phyloP scores from a whole-genome alignment of 257 asterid genomes.

The Solanum dulcamara region DNA sequence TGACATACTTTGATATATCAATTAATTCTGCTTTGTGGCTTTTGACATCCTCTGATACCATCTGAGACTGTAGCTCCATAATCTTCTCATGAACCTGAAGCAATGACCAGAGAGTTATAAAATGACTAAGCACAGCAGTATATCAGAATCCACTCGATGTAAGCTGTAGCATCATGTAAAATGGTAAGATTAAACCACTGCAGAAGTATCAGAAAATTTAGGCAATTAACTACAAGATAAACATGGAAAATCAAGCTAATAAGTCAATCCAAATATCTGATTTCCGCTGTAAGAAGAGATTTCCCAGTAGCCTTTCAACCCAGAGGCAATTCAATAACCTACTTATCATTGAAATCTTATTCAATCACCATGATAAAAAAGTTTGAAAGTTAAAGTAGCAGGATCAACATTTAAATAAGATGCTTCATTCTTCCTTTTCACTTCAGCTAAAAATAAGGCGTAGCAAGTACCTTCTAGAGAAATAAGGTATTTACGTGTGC shows the following conservation, averaged over 20 bases:
- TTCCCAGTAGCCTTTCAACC: background rate
- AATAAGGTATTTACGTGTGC: background rate
- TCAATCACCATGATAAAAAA: background rate
- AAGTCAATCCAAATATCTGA: background rate
- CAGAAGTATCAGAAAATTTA: background rate
- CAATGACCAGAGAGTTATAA: background rate
- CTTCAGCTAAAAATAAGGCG: background rate
- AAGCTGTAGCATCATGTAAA: background rate
- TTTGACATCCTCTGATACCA: constrained; percentile 18
- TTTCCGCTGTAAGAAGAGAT: background rate
- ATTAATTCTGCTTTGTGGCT: constrained; percentile 24
- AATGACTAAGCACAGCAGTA: background rate
- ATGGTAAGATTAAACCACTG: background rate
- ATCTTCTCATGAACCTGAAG: constrained; percentile 61
- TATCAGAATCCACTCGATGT: background rate
- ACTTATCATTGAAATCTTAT: background rate
- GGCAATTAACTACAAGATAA: background rate
- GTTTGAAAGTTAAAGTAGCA: background rate
- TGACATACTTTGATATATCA: constrained; percentile 44
- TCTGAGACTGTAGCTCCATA: constrained; percentile 45
- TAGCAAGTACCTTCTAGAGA: background rate
- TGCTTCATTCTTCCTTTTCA: background rate
- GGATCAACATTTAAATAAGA: background rate
- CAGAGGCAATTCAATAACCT: background rate
- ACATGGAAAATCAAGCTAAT: background rate